Evolutionary conservation across 2,329 filamentous ascomycete genomes (phyloP).

Genomic region (Fusarium compactum): DNA sequence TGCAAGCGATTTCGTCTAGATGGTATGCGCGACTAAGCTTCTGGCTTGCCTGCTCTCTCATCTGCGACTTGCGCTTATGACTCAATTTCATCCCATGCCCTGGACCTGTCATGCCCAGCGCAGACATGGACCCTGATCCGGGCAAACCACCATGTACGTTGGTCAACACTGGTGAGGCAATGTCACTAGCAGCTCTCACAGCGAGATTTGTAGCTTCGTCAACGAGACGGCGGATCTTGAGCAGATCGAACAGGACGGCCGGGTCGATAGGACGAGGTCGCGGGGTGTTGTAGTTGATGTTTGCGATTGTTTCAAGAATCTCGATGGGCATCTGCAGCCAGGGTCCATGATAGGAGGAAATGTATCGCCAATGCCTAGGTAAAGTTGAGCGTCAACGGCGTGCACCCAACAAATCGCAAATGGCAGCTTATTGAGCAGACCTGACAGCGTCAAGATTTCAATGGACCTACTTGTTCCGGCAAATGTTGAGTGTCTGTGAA

Average conservation of each 20-base stretch:
- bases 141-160: slow-evolving; percentile 61
- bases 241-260: slow-evolving; percentile 83
- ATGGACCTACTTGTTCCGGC: slow-evolving; percentile 74
- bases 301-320: slow-evolving; percentile 81
- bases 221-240: slow-evolving; percentile 83
- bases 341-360: slow-evolving; percentile 84
- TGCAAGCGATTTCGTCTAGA: slow-evolving; percentile 85
- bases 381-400: slow-evolving; percentile 28
- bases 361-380: slow-evolving; percentile 83
- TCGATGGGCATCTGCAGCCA: slow-evolving; percentile 86
- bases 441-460: slow-evolving; percentile 1
- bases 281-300: slow-evolving; percentile 82
- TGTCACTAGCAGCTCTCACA: slow-evolving; percentile 80
- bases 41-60: slow-evolving; percentile 83
- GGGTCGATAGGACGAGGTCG: slow-evolving; percentile 83
- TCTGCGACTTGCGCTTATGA: slow-evolving; percentile 79
- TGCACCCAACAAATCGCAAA: background rate
- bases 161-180: slow-evolving; percentile 73
- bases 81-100: slow-evolving; percentile 76
- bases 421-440: slow-evolving; percentile 3
- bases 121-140: slow-evolving; percentile 33
- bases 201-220: slow-evolving; percentile 84
- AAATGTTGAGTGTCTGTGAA: slow-evolving; percentile 51
- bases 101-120: slow-evolving; percentile 56
- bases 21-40: slow-evolving; percentile 82